Base-by-base conservation (phyloP, 2,329 filamentous ascomycete species). In the Aureobasidium subglaciale region DNA sequence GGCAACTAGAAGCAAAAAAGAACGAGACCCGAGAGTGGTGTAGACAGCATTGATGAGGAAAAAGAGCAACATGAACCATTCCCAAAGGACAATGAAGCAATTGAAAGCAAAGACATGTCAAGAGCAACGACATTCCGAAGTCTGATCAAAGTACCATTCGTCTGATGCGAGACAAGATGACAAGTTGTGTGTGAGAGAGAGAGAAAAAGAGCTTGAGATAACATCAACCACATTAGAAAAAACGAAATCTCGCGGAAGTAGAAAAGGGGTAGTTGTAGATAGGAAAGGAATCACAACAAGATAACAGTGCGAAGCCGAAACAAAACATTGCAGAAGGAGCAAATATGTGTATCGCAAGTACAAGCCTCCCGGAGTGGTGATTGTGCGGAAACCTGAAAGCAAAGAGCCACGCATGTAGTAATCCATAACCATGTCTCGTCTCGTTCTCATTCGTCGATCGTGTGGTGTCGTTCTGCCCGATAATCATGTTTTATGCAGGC, bases 291-390 rank as follows among this genome's bases (percentile, higher is more conserved):
- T 20, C 24, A 41, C 16, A 16, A 38, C 15, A 40, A 9, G 24
- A 24, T n/a, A 29, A 52, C n/a, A 22, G 25, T 38, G 24, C 30
- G 25, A 41, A n/a, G n/a, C n/a, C n/a, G 16, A 41, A 52, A 22
- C 5, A 35, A 25, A 34, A 50, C 16, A 35, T 25, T 11, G 43
- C 43, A 52, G 25, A 37, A 35, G 3, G 48, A 25, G n/a, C n/a
- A 52, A 50, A 50, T 37, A 52, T 41, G 32, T 52, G 35, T 52
- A 41, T 40, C 35, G 48, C 48, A 52, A 41, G 35, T 52, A 52
- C 35, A 52, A 32, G 46, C 48, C 48, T 52, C 48, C 22, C 46
- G 38, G 46, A 50, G 46, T 50, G 32, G 46, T 50, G 42, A 22
- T 24, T 43, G 15, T 43, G 10, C 29, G 25, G 35, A 40, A 30